Percentiles rank a stretch among this genome's conserved stretches.
These are phyloP conservation scores for Podila minutissima DNA, from an alignment of 192 early-diverging fungal species.

Conservation along the genomic window DNA sequence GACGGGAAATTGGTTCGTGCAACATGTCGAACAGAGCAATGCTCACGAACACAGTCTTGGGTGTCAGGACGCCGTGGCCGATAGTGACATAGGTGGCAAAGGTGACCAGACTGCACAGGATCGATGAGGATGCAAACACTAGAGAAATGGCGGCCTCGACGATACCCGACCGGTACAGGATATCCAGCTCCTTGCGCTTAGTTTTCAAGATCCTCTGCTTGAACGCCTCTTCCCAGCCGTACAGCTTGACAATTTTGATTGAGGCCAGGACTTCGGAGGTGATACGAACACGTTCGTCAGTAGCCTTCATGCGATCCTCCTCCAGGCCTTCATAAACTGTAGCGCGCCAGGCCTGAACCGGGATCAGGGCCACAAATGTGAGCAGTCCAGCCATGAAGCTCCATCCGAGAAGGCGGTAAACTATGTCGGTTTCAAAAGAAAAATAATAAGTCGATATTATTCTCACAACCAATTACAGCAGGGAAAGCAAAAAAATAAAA, in stretches of 20 bases:
- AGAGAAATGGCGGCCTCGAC: conserved; percentile 30
- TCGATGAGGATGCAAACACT: conserved; percentile 30
- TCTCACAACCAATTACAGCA: not conserved
- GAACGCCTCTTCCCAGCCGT: conserved; percentile 52
- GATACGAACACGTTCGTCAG: conserved; percentile 49
- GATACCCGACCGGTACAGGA: conserved; percentile 6
- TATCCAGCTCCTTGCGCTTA: conserved; percentile 8
- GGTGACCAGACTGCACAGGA: conserved; percentile 26
- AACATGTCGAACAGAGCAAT: conserved; percentile 24
- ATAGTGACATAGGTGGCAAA: conserved; percentile 34
- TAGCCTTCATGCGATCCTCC: conserved; percentile 42
- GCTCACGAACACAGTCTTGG: conserved; percentile 45
- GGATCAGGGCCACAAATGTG: conserved; percentile 22
- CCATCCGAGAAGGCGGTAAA: conserved; percentile 44
- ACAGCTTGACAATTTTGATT: conserved; percentile 54
- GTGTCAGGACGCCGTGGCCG: conserved; percentile 24
- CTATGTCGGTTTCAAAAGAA: not conserved
- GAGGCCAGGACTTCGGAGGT: conserved; percentile 43
- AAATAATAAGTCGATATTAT: not conserved
- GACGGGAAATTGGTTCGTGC: conserved; percentile 27
- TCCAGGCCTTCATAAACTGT: conserved; percentile 26
- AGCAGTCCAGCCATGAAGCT: conserved; percentile 43
- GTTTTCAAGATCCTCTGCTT: conserved; percentile 10
- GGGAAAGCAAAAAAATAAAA: not conserved
- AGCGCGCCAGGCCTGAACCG: conserved; percentile 42